phyloP scores from a whole-genome alignment of 306 rosid species.

The Vachellia collinsii region DNA sequence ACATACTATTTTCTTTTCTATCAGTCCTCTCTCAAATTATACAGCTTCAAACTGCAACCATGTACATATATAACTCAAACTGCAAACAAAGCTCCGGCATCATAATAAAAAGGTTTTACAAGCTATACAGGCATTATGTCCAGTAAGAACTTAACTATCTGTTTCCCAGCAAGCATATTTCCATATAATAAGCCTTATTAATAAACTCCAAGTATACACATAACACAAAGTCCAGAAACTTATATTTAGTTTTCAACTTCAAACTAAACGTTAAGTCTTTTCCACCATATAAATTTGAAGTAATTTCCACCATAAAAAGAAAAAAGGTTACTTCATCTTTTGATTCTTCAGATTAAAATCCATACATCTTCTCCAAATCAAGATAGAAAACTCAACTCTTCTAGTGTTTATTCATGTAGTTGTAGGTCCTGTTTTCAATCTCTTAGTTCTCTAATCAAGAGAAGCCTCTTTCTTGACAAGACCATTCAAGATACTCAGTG shows the following conservation, averaged over 20 bases:
- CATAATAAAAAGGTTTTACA: too few species aligned
- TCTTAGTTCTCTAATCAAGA: background rate
- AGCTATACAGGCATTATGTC: too few species aligned
- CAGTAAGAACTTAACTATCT: too few species aligned
- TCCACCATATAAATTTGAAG: background rate
- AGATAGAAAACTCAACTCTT: background rate
- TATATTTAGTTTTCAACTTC: background rate
- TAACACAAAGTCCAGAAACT: background rate
- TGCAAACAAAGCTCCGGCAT: too few species aligned
- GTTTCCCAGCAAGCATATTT: too few species aligned
- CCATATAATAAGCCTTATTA: background rate
- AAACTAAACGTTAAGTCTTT: background rate
- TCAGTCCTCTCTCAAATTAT: too few species aligned
- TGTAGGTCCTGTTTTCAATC: background rate
- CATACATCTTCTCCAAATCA: background rate
- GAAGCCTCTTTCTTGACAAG: background rate
- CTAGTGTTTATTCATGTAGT: background rate
- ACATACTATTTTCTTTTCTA: too few species aligned
- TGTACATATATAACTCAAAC: too few species aligned
- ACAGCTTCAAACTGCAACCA: too few species aligned
- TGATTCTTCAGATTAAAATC: background rate
- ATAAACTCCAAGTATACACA: background rate
- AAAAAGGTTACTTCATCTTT: background rate
- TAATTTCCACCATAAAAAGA: too few species aligned
- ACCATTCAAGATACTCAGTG: background rate